Percentiles rank a stretch among this genome's conserved stretches.
These are phyloP conservation scores for Styphnolobium japonicum DNA, from an alignment of 306 rosid genomes.

Conservation along the genomic window DNA sequence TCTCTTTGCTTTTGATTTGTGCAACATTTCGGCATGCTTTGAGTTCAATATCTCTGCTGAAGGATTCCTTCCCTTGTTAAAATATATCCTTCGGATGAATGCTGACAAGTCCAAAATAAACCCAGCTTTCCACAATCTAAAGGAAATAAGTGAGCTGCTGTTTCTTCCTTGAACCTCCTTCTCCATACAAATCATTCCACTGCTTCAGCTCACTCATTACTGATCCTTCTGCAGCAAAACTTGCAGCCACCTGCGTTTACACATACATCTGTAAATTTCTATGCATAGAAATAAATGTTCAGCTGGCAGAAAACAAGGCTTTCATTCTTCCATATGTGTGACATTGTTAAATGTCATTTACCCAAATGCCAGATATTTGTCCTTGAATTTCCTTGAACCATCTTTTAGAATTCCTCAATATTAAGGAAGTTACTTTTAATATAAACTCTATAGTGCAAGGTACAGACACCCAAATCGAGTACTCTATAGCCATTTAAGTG, in stretches of 20 bases:
- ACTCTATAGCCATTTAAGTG: not conserved
- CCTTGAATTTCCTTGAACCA: not conserved
- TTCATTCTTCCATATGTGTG: not conserved
- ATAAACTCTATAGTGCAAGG: not conserved
- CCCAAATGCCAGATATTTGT: not conserved
- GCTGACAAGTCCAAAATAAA: not conserved
- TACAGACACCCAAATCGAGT: not conserved
- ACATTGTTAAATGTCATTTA: not conserved
- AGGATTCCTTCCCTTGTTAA: slow-evolving; percentile 18
- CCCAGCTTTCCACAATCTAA: slow-evolving; percentile 26
- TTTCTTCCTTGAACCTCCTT: slow-evolving; percentile 84
- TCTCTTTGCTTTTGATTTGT: not conserved
- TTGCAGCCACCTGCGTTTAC: slow-evolving; percentile 60
- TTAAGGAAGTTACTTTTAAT: not conserved
- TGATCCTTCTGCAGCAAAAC: slow-evolving; percentile 74
- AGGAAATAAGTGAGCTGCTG: slow-evolving; percentile 74
- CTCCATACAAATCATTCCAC: slow-evolving; percentile 79
- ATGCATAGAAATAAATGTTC: not conserved
- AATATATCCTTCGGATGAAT: not conserved
- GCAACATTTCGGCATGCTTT: not conserved
- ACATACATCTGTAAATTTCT: not conserved
- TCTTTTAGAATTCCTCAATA: not conserved
- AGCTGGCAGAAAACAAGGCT: not conserved
- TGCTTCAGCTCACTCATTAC: slow-evolving; percentile 69
- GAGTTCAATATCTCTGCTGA: not conserved